These are phyloP conservation scores for Cladophialophora psammophila DNA, from an alignment of 2,329 filamentous ascomycete species.

Conservation along the genomic window DNA sequence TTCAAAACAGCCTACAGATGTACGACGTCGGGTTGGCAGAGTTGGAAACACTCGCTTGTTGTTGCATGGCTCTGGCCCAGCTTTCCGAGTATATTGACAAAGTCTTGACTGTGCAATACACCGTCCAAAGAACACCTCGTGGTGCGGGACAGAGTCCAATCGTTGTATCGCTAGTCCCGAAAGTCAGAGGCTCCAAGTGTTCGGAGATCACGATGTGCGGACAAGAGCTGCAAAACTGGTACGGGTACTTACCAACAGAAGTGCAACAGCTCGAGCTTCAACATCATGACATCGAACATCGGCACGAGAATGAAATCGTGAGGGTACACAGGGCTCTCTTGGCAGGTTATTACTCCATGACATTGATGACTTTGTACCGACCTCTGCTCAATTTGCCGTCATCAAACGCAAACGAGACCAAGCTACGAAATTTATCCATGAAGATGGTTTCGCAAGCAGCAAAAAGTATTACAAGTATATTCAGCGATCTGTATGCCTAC, in stretches of 20 bases:
- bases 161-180: slow-evolving; percentile 26
- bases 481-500: slow-evolving; percentile 60
- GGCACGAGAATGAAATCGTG: slow-evolving; percentile 11
- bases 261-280: slow-evolving; percentile 11
- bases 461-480: slow-evolving; percentile 83
- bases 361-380: slow-evolving; percentile 34
- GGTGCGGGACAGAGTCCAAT: not conserved
- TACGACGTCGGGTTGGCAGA: not conserved
- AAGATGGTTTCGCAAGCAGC: slow-evolving; percentile 64
- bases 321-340: slow-evolving; percentile 27
- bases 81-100: slow-evolving; percentile 32
- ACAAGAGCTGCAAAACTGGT: slow-evolving; percentile 31
- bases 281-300: not conserved
- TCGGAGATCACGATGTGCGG: slow-evolving; percentile 24
- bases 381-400: slow-evolving; percentile 21
- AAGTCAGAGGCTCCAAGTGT: slow-evolving; percentile 1
- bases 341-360: slow-evolving; percentile 29
- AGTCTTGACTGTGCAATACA: slow-evolving; percentile 28
- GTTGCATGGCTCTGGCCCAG: slow-evolving; percentile 28
- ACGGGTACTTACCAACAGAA: slow-evolving; percentile 19
- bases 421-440: slow-evolving; percentile 6
- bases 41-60: slow-evolving; percentile 17
- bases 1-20: slow-evolving; percentile 9
- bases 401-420: not conserved
- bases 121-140: slow-evolving; percentile 13